Evolutionary conservation across 129 eudicot genomes (phyloP), one percentile per base, ranked within the genome.

Genomic region (Saussurea involucrata): DNA sequence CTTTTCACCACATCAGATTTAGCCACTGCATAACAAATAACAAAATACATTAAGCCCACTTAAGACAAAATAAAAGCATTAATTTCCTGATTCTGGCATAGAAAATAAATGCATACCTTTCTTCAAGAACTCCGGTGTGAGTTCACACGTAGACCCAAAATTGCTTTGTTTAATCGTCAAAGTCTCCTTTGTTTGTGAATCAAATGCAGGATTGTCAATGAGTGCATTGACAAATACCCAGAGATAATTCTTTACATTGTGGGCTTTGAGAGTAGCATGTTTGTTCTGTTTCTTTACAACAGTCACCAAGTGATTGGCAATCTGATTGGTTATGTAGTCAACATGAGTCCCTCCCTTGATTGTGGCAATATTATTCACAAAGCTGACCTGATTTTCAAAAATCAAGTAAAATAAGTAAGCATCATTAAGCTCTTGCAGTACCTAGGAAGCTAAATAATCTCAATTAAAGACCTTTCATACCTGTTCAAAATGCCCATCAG

Each of bases 151-250:
- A 1, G 97, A 87, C 12, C 98, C 98, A 61, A 95, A 95, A 82
- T 94, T 95, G 74, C 82, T 85, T 40, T 83, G 81, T 8, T 92
- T 92, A 64, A 85, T 88, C n/a, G 98, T 95, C 83, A 95, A 80
- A 1, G 96, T 95, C 78, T 95, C 98, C 68, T 95, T 95, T 9
- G 98, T 95, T 87, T 95, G 98, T 15, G 98, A 95, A 87, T 95
- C 98, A 63, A 95, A 95, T 40, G 97, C 98, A 61, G 98, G 97
- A 71, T 95, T 95, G 85, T 95, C 98, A 82, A 95, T 91, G n/a
- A 95, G 93, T 8, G 96, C 81, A 86, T 95, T 95, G 72, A 95
- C 98, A 86, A 95, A 91, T 28, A 95, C 93, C 98, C 98, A 95
- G 32, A 95, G 83, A 71, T 91, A 87, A 78, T 81, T 95, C 86